Conservation (phyloP, 345 rosid species). For the Acer saccharum region DNA sequence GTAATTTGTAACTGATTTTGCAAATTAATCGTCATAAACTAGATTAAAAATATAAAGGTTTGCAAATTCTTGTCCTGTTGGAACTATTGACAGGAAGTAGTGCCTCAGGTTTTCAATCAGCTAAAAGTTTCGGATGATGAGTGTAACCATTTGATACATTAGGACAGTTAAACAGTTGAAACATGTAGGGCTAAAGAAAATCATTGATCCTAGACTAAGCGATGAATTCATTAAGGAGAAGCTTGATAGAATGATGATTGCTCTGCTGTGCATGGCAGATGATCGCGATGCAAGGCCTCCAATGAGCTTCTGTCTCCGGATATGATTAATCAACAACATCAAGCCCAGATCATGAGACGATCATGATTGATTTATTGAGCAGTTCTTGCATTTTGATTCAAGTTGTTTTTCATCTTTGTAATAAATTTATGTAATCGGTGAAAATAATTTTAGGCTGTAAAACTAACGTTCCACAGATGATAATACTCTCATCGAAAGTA, state of each 20-base stretch:
- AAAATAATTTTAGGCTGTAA: background rate
- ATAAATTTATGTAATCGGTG: background rate
- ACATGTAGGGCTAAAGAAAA: background rate
- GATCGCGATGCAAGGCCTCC: constrained; percentile 22
- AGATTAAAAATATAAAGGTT: too few relatives aligned
- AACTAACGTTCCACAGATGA: background rate
- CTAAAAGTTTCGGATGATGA: too few relatives aligned
- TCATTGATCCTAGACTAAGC: constrained; percentile 19
- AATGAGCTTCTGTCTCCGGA: constrained; percentile 18
- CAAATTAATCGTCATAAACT: too few relatives aligned
- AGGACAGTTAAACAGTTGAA: constrained; percentile 5
- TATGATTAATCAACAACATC: constrained; percentile 1
- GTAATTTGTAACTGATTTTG: too few relatives aligned
- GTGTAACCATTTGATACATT: too few relatives aligned
- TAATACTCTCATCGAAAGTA: too few relatives aligned
- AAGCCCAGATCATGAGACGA: constrained; percentile 9
- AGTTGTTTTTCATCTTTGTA: background rate
- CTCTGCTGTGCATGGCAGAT: constrained; percentile 16
- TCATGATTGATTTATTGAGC: background rate
- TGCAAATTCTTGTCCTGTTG: too few relatives aligned
- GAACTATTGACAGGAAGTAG: too few relatives aligned
- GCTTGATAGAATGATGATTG: constrained; percentile 19
- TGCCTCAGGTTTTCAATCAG: too few relatives aligned
- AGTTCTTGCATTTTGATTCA: background rate
- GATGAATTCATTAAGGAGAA: constrained; percentile 4